These are phyloP conservation scores for Heliamphora exappendiculata DNA, from an alignment of 148 eudicot genomes.

Conservation along the genomic window DNA sequence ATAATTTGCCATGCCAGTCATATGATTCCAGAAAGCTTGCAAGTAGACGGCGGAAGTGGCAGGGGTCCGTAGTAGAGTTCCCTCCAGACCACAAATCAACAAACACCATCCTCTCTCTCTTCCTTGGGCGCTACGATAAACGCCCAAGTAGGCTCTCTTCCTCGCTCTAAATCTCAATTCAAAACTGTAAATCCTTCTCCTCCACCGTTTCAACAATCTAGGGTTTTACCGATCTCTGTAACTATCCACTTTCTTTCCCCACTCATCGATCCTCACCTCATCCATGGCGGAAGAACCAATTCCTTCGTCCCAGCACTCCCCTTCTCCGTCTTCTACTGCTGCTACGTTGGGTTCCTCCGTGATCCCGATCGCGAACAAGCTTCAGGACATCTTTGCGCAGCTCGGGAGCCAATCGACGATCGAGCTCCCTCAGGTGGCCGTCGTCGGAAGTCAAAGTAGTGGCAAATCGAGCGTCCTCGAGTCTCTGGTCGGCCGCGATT, in stretches of 20 bases:
- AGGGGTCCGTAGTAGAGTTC: no score
- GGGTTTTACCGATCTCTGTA: conserved; percentile 11
- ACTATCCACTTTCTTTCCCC: not conserved
- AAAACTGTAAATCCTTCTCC: no score
- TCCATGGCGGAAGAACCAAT: conserved; percentile 30
- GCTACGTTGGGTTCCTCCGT: conserved; percentile 58
- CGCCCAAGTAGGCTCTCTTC: not conserved
- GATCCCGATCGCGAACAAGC: conserved; percentile 84
- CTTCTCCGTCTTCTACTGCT: conserved; percentile 20
- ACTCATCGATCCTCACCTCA: not conserved
- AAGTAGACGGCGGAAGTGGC: no score
- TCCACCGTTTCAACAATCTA: conserved; percentile 1
- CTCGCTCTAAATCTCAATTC: no score
- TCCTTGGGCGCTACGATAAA: conserved; percentile 1
- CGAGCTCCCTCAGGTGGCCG: conserved; percentile 84
- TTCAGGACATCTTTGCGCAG: conserved; percentile 83
- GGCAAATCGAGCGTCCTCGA: conserved; percentile 92
- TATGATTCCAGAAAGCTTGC: no score
- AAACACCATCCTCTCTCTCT: not conserved
- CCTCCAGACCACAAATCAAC: no score
- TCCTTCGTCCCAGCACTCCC: not conserved
- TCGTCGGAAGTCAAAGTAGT: conserved; percentile 91
- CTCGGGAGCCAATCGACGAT: conserved; percentile 51
- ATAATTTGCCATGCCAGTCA: no score
- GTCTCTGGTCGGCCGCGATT: conserved; percentile 86